These are phyloP conservation scores for Vigna radiata DNA, from an alignment of 306 rosid genomes.

Conservation along the genomic window DNA sequence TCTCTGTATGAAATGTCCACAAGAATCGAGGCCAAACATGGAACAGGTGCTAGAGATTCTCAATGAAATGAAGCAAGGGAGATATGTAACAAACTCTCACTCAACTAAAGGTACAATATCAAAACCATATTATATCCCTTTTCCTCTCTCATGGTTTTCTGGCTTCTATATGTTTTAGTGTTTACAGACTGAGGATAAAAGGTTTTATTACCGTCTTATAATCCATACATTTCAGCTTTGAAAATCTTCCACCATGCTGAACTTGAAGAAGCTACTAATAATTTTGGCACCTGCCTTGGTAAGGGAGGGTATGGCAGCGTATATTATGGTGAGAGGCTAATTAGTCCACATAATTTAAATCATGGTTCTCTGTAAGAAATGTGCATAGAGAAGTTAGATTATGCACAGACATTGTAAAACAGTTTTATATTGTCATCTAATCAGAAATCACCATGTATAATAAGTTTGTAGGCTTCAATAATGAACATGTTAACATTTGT, in stretches of 20 bases:
- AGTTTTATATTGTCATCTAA: no score
- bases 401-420: no score
- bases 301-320: constrained; percentile 71
- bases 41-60: constrained; percentile 39
- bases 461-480: no score
- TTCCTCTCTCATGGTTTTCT: background rate
- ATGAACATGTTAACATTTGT: no score
- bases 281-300: constrained; percentile 53
- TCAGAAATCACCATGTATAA: no score
- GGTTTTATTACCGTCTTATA: background rate
- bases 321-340: constrained; percentile 56
- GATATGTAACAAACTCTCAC: background rate
- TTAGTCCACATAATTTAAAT: background rate
- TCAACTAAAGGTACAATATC: constrained; percentile 2
- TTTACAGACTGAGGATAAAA: background rate
- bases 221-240: constrained; percentile 35
- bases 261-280: constrained; percentile 54
- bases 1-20: constrained; percentile 35
- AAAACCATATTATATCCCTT: background rate
- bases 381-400: no score
- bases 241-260: constrained; percentile 33
- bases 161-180: background rate
- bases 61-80: constrained; percentile 1
- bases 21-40: constrained; percentile 36
- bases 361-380: background rate